Conservation (phyloP, 2,329 filamentous ascomycete genomes). For the Colletotrichum aenigma region DNA sequence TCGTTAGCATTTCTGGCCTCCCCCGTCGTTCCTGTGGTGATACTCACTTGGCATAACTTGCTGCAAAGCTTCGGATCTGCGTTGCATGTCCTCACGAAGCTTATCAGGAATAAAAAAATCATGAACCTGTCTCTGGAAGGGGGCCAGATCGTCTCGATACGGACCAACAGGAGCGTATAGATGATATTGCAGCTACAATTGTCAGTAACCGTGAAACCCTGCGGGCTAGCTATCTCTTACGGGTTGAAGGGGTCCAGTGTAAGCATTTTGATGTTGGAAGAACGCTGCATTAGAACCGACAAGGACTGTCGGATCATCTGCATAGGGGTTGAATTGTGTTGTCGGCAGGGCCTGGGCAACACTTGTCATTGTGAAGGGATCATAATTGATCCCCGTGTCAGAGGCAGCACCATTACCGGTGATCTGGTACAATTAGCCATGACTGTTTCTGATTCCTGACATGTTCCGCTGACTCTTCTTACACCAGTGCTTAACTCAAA, state of each 20-base stretch:
- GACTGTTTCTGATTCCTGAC: background rate
- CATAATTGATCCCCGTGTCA: conserved; percentile 56
- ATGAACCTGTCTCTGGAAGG: conserved; percentile 85
- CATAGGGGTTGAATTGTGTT: conserved; percentile 75
- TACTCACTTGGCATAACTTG: conserved; percentile 79
- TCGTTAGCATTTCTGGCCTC: background rate
- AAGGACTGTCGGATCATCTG: conserved; percentile 69
- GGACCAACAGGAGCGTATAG: conserved; percentile 88
- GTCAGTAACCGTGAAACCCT: conserved; percentile 20
- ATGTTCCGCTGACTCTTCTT: conserved; percentile 26
- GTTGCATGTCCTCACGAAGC: conserved; percentile 85
- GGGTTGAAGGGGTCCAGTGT: conserved; percentile 61
- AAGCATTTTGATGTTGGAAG: conserved; percentile 64
- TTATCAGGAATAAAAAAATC: conserved; percentile 93
- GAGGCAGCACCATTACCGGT: conserved; percentile 52
- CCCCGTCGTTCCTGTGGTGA: background rate
- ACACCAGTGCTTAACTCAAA: conserved; percentile 58
- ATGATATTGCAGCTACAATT: conserved; percentile 80
- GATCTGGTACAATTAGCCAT: conserved; percentile 29
- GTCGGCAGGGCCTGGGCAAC: conserved; percentile 56
- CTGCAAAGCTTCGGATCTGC: conserved; percentile 82
- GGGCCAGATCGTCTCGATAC: conserved; percentile 79
- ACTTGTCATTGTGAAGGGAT: conserved; percentile 67
- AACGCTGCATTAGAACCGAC: conserved; percentile 64
- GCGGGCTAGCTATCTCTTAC: conserved; percentile 40